Percentiles rank a stretch among this genome's conserved stretches.
These are phyloP conservation scores for Xanthoparmelia taractica DNA, from an alignment of 495 filamentous ascomycete genomes.

Conservation along the genomic window DNA sequence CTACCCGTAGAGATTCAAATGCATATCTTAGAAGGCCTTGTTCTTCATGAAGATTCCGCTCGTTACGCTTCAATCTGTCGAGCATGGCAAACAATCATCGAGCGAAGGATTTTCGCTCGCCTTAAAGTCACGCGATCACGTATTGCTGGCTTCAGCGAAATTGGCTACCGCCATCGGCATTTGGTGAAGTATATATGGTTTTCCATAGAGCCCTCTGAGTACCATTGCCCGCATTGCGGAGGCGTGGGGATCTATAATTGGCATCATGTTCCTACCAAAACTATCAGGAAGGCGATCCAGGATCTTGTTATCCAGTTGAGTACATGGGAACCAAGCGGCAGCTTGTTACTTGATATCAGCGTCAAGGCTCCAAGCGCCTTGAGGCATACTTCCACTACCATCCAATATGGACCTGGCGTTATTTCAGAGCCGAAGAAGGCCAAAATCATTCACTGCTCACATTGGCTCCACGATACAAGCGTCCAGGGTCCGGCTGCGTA, in stretches of 20 bases:
- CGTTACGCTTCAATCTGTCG: conserved; percentile 34
- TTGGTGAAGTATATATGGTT: conserved; percentile 36
- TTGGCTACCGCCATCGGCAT: conserved; percentile 32
- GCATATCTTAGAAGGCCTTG: conserved; percentile 21
- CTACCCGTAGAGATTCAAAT: conserved; percentile 23
- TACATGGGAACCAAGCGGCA: conserved; percentile 31
- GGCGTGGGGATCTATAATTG: conserved; percentile 21
- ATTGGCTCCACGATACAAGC: conserved; percentile 21
- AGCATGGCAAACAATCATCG: conserved; percentile 35
- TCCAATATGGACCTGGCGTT: conserved; percentile 16
- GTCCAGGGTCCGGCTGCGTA: conserved; percentile 16
- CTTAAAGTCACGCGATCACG: conserved; percentile 34
- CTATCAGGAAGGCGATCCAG: conserved; percentile 31
- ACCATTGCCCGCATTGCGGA: conserved; percentile 31
- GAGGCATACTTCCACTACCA: conserved; percentile 31
- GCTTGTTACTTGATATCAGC: conserved; percentile 37
- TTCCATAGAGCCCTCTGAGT: conserved; percentile 34
- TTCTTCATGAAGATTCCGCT: conserved; percentile 31
- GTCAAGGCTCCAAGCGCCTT: conserved; percentile 35
- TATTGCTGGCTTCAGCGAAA: conserved; percentile 30
- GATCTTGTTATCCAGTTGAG: conserved; percentile 34
- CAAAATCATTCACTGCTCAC: conserved; percentile 18
- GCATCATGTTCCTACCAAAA: conserved; percentile 23
- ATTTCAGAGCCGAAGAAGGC: conserved; percentile 18
- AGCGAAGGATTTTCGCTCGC: conserved; percentile 35